Evolutionary conservation across 2,329 filamentous ascomycete genomes (phyloP), one percentile per base, ranked within the genome.

Genomic region (Tolypocladium tundrense): DNA sequence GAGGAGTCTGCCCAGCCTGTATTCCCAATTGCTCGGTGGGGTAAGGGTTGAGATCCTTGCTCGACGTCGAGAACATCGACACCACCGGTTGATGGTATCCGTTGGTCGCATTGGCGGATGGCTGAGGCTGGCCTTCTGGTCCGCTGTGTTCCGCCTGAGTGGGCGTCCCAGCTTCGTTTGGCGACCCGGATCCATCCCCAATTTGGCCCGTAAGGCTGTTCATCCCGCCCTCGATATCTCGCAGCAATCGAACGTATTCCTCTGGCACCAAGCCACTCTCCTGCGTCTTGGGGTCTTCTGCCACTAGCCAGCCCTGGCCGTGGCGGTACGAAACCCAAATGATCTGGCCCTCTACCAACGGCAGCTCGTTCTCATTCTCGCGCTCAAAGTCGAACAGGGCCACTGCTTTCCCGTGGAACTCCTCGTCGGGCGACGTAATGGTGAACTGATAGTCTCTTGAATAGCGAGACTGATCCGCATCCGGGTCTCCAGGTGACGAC

Each of bases 271-370:
- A 80, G 1, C 94, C 94, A 67, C 91, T 96, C 74, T 99, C 94
- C 63, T 85, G 91, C 1, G 91, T 97, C 72, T 91, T 92, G 14
- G 93, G 92, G 68, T 99, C 94, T 74, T 97, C 90, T 4, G 94
- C 94, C 31, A 99, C 94, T 55, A 99, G 80, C 94, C 94, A 99
- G 57, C 94, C 94, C 73, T 97, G 91, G 19, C 93, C 93, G 69
- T 97, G 92, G 50, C 94, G 84, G 72, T 97, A 99, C 19, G 91
- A 96, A 31, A 99, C 92, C 78, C 94, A 88, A 58, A 99, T 96
- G 58, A 97, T 90, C 69, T 99, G 94, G 7, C 94, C 94, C 73
- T 99, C 94, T 0, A 90, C 86, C 53, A 99, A 77, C 4, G 91
- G 91, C 58, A 99, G 77, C 72, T 99, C 94, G 69, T 97, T 99